Evolutionary conservation across 108 stramenopile species (phyloP).

Genomic region (Discostella pseudostelligera): DNA sequence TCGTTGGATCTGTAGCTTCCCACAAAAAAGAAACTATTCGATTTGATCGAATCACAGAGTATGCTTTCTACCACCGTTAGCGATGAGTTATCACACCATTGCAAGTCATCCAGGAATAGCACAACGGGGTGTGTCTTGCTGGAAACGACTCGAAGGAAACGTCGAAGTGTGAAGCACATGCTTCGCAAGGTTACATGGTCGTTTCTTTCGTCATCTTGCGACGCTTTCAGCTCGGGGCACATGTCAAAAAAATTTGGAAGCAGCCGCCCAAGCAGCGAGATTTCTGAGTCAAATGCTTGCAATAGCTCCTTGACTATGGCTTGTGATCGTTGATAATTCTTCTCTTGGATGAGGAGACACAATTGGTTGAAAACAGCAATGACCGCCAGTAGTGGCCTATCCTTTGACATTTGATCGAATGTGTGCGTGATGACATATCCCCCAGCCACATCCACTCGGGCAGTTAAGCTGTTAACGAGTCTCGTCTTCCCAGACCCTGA

Average conservation of each 20-base stretch:
- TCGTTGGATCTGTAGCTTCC: conserved; percentile 43
- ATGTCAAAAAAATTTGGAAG: conserved; percentile 31
- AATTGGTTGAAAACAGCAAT: conserved; percentile 37
- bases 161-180: conserved; percentile 37
- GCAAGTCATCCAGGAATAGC: conserved; percentile 41
- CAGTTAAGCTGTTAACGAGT: conserved; percentile 6
- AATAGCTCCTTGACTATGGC: conserved; percentile 20
- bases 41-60: conserved; percentile 24
- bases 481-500: conserved; percentile 21
- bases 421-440: conserved; percentile 25
- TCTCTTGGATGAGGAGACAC: conserved; percentile 18
- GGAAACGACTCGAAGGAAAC: conserved; percentile 38
- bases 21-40: conserved; percentile 34
- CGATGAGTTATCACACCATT: conserved; percentile 35
- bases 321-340: conserved; percentile 1
- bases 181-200: conserved; percentile 26
- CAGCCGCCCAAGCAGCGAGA: conserved; percentile 19
- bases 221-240: background rate
- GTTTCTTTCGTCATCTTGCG: background rate
- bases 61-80: conserved; percentile 31
- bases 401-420: conserved; percentile 42
- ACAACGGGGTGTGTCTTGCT: conserved; percentile 26
- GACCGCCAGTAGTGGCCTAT: conserved; percentile 20
- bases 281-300: conserved; percentile 25
- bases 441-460: conserved; percentile 1